Conservation (phyloP, 441 rosid genomes). For the Adansonia rubrostipa region DNA sequence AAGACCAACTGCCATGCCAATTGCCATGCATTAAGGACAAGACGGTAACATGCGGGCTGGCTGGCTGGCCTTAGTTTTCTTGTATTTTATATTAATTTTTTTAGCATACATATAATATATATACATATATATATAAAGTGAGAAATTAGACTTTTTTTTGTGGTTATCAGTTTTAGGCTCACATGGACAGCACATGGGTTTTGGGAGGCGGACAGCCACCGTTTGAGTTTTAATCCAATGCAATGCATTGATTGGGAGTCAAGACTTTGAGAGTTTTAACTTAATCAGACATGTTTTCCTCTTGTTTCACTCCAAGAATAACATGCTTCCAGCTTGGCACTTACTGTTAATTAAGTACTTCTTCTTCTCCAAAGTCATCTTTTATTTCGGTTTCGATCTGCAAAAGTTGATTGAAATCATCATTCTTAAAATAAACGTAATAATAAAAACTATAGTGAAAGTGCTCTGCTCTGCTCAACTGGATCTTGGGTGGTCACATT, state of each 20-base stretch:
- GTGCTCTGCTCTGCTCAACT: not conserved
- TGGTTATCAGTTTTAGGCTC: slow-evolving; percentile 23
- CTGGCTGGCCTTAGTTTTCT: not conserved
- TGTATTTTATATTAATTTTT: not conserved
- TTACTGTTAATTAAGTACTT: no score
- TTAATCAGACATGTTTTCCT: slow-evolving; percentile 28
- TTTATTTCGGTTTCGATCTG: not conserved
- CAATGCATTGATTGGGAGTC: not conserved
- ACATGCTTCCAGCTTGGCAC: slow-evolving; percentile 16
- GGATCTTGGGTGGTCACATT: not conserved
- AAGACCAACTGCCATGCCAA: slow-evolving; percentile 6
- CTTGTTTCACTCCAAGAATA: not conserved
- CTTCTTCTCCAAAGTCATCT: not conserved
- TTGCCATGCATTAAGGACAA: not conserved
- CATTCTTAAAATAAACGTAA: not conserved
- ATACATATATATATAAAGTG: not conserved
- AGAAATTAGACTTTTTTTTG: not conserved
- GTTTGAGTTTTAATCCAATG: slow-evolving; percentile 28
- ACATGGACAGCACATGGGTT: slow-evolving; percentile 48
- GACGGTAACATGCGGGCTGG: slow-evolving; percentile 16
- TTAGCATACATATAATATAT: not conserved
- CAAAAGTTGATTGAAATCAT: not conserved
- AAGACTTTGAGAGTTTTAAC: not conserved
- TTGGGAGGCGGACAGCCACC: slow-evolving; percentile 27
- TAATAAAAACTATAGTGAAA: not conserved